phyloP scores from a whole-genome alignment of 257 asterid genomes.

The Nicotiana benthamiana region DNA sequence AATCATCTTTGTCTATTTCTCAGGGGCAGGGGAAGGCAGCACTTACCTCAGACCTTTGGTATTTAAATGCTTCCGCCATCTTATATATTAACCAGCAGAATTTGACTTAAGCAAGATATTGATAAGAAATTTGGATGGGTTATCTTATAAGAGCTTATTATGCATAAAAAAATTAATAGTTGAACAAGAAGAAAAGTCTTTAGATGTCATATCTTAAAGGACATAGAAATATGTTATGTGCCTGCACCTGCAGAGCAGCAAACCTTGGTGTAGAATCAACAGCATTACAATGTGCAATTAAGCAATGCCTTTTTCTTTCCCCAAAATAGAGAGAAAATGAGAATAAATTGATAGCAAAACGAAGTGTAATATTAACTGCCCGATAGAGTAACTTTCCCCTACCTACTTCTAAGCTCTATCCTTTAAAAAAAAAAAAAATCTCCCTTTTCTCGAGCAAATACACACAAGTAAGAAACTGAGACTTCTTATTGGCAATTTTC shows the following conservation, averaged over 20 bases:
- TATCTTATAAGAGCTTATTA: neutral
- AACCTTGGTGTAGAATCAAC: neutral
- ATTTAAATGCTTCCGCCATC: neutral
- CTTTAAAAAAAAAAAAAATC: no score
- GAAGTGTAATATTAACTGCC: no score
- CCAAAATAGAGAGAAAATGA: no score
- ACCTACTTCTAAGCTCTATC: no score
- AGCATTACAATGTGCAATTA: neutral
- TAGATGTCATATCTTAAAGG: neutral
- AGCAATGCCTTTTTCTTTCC: no score
- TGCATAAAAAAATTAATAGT: neutral
- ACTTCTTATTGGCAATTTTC: no score
- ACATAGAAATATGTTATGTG: neutral
- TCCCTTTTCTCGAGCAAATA: no score
- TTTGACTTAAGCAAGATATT: neutral
- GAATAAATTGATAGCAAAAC: no score
- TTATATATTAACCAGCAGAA: neutral
- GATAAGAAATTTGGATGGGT: neutral
- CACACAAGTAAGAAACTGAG: no score
- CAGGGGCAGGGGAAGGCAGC: neutral
- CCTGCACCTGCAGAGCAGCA: neutral
- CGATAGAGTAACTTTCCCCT: no score
- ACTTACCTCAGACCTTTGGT: neutral
- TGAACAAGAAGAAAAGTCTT: neutral
- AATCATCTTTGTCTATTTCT: neutral